A percentile compares a stretch with the other conserved stretches of the same genome.
phyloP scores from a whole-genome alignment of 257 asterid genomes.

The Anisodus acutangulus region DNA sequence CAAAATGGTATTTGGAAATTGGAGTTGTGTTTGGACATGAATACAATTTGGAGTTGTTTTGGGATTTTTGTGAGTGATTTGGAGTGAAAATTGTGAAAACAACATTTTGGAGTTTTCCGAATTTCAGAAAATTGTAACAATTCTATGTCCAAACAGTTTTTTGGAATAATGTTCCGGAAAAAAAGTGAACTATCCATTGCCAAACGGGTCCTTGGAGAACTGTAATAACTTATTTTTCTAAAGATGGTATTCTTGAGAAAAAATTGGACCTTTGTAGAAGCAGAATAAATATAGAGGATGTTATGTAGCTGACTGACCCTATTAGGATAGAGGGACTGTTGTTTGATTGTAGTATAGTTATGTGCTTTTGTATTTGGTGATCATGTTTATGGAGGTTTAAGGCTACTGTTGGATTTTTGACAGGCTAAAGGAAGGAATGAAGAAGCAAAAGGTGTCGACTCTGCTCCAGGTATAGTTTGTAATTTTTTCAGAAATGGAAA shows the following conservation, averaged over 20 bases:
- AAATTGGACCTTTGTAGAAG: neutral
- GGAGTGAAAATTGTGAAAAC: neutral
- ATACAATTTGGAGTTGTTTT: neutral
- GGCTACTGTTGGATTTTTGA: constrained; percentile 48
- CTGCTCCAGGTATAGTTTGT: constrained; percentile 62
- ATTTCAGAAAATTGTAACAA: no score
- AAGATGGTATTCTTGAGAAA: neutral
- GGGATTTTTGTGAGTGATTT: no score
- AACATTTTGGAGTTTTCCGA: no score
- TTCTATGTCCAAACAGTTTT: no score
- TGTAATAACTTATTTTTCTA: neutral
- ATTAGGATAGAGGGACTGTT: neutral
- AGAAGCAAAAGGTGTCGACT: constrained; percentile 55
- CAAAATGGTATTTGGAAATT: neutral
- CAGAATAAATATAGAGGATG: neutral
- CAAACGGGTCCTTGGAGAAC: no score
- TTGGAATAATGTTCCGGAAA: no score
- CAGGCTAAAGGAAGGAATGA: constrained; percentile 68
- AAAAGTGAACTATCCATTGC: no score
- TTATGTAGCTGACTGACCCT: neutral
- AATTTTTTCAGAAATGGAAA: constrained; percentile 12
- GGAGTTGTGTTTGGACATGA: neutral
- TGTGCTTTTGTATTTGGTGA: constrained; percentile 37
- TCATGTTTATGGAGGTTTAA: constrained; percentile 35
- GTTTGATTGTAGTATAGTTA: neutral